Evolutionary conservation across 805 yeast genomes (phyloP), one percentile per base, ranked within the genome.

Genomic region (Cyberlindnera euphorbiae): DNA sequence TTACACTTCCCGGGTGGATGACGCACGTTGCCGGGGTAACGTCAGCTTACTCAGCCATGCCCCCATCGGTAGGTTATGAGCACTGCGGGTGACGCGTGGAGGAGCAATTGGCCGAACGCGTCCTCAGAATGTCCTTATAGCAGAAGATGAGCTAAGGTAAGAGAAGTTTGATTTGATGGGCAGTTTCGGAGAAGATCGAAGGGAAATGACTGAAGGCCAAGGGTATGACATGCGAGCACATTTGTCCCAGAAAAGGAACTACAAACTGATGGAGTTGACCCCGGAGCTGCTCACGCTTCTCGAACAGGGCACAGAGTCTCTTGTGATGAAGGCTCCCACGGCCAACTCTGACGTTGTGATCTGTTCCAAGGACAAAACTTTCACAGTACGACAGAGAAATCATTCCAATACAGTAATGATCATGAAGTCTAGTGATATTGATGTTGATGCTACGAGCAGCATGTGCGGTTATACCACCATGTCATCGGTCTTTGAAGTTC

Each of bases 321-420:
- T 56, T 11, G 46, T 28, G 44, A 57, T 50, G 42, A 66, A 53
- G 44, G 65, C 58, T 5, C 46, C 52, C 26, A 60, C 49, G 17
- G 47, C 38, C 2, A 51, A 51, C 3, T 44, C 62, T 4, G 71
- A 68, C 29, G 73, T 84, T 8, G 86, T 76, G 21, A 55, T 87
- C 12, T 81, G 89, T 40, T 73, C 90, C 1, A 47, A 60, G 4
- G 45, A 60, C 19, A 58, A 66, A 33, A 82, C 95, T 0, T 88
- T 75, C 73, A 64, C 67, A 30, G 49, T 88, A 13, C 68, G 86
- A 35, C 89, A 82, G 50, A 80, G 83, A 64, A 85, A 86, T 53
- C 97, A 90, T 57, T 83, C 96, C 7, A 88, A 90, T 56, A 73
- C 90, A 5, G 79, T 84, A n/a, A 55, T 87, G 46, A 42, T 88